A percentile compares a stretch with the other conserved stretches of the same genome.
These are phyloP conservation scores for Peronospora tabacina DNA, from an alignment of 352 stramenopile genomes.

Conservation along the genomic window DNA sequence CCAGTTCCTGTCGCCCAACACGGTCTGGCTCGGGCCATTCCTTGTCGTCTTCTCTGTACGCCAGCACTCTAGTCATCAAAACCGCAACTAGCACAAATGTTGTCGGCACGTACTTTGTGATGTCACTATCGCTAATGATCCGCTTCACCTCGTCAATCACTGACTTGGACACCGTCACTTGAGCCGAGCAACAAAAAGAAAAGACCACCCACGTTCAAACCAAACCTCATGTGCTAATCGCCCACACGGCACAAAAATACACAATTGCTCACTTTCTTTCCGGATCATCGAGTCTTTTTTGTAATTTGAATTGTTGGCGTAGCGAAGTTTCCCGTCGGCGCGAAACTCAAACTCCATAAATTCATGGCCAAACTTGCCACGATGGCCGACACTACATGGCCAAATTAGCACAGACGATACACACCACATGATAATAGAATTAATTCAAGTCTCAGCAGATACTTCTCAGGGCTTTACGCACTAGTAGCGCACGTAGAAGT, in stretches of 20 bases:
- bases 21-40: slow-evolving; percentile 93
- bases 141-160: slow-evolving; percentile 92
- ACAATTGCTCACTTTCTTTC: slow-evolving; percentile 81
- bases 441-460: too few relatives aligned
- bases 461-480: slow-evolving; percentile 26
- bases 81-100: neutral
- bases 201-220: neutral
- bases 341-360: slow-evolving; percentile 97
- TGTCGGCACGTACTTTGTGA: slow-evolving; percentile 69
- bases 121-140: slow-evolving; percentile 89
- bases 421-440: too few relatives aligned
- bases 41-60: slow-evolving; percentile 87
- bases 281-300: slow-evolving; percentile 96
- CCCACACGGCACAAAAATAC: neutral
- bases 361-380: slow-evolving; percentile 94
- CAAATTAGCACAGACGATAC: too few relatives aligned
- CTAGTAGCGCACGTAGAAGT: slow-evolving; percentile 88
- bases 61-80: neutral
- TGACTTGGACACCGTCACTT: slow-evolving; percentile 85
- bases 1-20: slow-evolving; percentile 91
- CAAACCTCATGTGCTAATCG: neutral
- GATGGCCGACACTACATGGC: slow-evolving; percentile 85
- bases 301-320: slow-evolving; percentile 98
- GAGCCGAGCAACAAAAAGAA: neutral
- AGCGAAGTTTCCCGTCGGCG: slow-evolving; percentile 87